Conservation (phyloP, 1,284 basidiomycete genomes). For the Pascua guehoae region DNA sequence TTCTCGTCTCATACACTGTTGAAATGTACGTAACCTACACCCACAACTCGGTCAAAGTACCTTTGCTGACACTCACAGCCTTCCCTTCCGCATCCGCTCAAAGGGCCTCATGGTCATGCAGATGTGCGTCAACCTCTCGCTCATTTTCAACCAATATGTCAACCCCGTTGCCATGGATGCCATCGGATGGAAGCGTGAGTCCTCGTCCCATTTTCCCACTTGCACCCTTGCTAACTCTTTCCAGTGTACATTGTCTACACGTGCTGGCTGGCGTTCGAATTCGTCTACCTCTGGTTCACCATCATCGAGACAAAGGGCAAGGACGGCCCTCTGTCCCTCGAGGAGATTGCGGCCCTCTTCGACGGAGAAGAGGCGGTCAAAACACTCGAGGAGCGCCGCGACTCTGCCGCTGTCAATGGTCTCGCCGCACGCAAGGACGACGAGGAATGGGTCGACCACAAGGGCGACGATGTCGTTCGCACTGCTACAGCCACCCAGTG, state of each 20-base stretch:
- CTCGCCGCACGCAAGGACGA: too few relatives aligned
- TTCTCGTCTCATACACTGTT: slow-evolving; percentile 19
- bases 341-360: slow-evolving; percentile 37
- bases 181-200: slow-evolving; percentile 20
- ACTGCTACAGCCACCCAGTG: too few relatives aligned
- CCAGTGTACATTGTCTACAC: slow-evolving; percentile 30
- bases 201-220: too few relatives aligned
- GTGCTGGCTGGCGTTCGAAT: slow-evolving; percentile 35
- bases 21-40: slow-evolving; percentile 8
- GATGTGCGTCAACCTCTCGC: slow-evolving; percentile 39
- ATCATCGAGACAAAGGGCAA: slow-evolving; percentile 37
- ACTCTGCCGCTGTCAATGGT: too few relatives aligned
- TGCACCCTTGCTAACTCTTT: too few relatives aligned
- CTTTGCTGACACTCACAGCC: not conserved
- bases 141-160: slow-evolving; percentile 45
- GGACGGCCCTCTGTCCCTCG: slow-evolving; percentile 31
- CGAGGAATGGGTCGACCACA: too few relatives aligned
- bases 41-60: not conserved
- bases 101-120: slow-evolving; percentile 65
- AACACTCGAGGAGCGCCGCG: too few relatives aligned
- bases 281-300: slow-evolving; percentile 43
- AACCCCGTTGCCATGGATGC: slow-evolving; percentile 42
- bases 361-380: slow-evolving; percentile 5
- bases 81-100: slow-evolving; percentile 57
- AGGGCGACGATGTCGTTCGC: too few relatives aligned